phyloP scores from a whole-genome alignment of 805 yeast genomes.

The Gaillardinia entomophila region DNA sequence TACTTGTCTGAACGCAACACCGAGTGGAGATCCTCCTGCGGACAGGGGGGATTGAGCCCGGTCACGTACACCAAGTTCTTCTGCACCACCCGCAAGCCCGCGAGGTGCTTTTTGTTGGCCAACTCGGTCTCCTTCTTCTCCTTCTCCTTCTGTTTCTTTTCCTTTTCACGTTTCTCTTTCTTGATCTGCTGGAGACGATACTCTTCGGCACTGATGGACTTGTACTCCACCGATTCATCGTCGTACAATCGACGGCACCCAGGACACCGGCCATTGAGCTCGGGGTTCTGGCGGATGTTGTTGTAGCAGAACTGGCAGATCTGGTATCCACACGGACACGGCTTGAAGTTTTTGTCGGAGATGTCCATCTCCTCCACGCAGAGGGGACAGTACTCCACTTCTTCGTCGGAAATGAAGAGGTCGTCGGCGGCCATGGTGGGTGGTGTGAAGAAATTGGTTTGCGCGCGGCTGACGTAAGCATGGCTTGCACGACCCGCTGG shows the following conservation, averaged over 20 bases:
- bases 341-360: slow-evolving; percentile 92
- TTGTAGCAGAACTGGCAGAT: slow-evolving; percentile 98
- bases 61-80: slow-evolving; percentile 95
- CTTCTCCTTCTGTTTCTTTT: slow-evolving; percentile 79
- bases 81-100: slow-evolving; percentile 98
- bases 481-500: too few species aligned
- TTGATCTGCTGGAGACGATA: slow-evolving; percentile 75
- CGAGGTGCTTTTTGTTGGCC: slow-evolving; percentile 78
- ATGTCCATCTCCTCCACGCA: slow-evolving; percentile 98
- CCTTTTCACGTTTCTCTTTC: slow-evolving; percentile 75
- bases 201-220: slow-evolving; percentile 79
- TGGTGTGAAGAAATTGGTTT: not conserved
- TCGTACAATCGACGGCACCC: slow-evolving; percentile 94
- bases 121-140: slow-evolving; percentile 88
- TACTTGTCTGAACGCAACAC: slow-evolving; percentile 84
- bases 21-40: slow-evolving; percentile 76
- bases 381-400: slow-evolving; percentile 82
- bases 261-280: slow-evolving; percentile 93
- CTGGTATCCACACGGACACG: slow-evolving; percentile 99
- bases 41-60: slow-evolving; percentile 83
- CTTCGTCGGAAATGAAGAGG: slow-evolving; percentile 69
- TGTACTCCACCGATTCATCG: slow-evolving; percentile 88
- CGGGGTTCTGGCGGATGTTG: slow-evolving; percentile 92
- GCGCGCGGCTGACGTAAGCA: not conserved
- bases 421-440: slow-evolving; percentile 25